phyloP scores from a whole-genome alignment of 2,329 filamentous ascomycete genomes.

The Phaeomoniella chlamydospora region DNA sequence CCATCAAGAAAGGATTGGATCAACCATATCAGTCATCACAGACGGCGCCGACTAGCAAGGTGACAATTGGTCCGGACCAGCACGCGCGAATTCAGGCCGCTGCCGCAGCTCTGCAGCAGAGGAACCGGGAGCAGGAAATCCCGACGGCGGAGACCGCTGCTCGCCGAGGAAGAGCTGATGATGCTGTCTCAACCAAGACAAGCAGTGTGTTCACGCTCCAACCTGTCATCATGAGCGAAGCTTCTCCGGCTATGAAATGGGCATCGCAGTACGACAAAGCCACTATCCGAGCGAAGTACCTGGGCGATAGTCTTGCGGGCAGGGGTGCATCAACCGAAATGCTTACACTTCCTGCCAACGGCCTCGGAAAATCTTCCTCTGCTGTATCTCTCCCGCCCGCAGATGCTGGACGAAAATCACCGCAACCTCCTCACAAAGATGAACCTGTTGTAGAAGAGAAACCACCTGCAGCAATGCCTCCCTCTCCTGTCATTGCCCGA shows the following conservation, averaged over 20 bases:
- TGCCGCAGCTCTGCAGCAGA: slow-evolving; percentile 66
- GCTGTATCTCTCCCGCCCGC: slow-evolving; percentile 8
- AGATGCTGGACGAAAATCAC: slow-evolving; percentile 1
- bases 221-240: slow-evolving; percentile 69
- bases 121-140: slow-evolving; percentile 45
- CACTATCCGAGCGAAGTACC: slow-evolving; percentile 69
- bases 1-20: slow-evolving; percentile 40
- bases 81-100: slow-evolving; percentile 88
- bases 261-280: slow-evolving; percentile 89
- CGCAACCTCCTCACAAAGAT: not conserved
- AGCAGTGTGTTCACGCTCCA: slow-evolving; percentile 83
- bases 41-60: slow-evolving; percentile 51
- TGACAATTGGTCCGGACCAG: slow-evolving; percentile 76
- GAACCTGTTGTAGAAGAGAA: too few species aligned
- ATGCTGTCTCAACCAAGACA: slow-evolving; percentile 55
- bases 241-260: slow-evolving; percentile 93
- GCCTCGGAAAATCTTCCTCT: slow-evolving; percentile 8
- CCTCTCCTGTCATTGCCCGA: not conserved
- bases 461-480: not conserved
- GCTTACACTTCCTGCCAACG: slow-evolving; percentile 18
- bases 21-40: slow-evolving; percentile 35
- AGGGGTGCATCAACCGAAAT: slow-evolving; percentile 42
- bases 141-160: slow-evolving; percentile 32
- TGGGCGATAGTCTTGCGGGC: slow-evolving; percentile 59
- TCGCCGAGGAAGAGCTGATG: slow-evolving; percentile 39